Evolutionary conservation across 805 yeast genomes (phyloP).

Genomic region (Cyberlindnera americana): DNA sequence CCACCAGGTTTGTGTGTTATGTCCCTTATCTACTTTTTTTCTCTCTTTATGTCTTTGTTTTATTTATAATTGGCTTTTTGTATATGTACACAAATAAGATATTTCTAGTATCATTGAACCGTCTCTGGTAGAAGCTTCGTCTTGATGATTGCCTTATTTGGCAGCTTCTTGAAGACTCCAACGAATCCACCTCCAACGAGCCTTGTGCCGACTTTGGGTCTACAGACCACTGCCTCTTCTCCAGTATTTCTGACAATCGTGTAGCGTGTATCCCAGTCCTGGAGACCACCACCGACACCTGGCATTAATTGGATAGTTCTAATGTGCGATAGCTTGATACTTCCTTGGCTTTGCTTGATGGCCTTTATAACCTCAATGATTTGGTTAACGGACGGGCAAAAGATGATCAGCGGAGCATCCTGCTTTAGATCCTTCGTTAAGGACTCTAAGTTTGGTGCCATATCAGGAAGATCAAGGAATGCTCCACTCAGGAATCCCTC

Average conservation of each 20-base stretch:
- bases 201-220: constrained; percentile 47
- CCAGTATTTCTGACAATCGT: constrained; percentile 39
- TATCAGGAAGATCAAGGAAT: constrained; percentile 46
- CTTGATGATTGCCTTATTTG: constrained; percentile 20
- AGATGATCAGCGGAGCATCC: constrained; percentile 42
- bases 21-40: background rate
- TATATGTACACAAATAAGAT: background rate
- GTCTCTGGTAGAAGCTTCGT: constrained; percentile 7
- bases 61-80: background rate
- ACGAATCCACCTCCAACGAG: constrained; percentile 52
- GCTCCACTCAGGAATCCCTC: constrained; percentile 38
- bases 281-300: constrained; percentile 49
- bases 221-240: constrained; percentile 39
- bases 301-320: constrained; percentile 41
- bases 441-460: constrained; percentile 32
- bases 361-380: constrained; percentile 37
- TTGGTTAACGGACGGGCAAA: constrained; percentile 48
- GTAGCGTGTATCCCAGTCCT: constrained; percentile 48
- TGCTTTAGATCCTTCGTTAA: constrained; percentile 35
- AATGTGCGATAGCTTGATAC: constrained; percentile 34
- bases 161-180: constrained; percentile 37
- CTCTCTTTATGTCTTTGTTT: too few species aligned
- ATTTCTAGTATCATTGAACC: too few species aligned
- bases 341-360: constrained; percentile 28
- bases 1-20: background rate